Base-by-base conservation (phyloP, 2,329 filamentous ascomycete species). In the Chrysosporium keratinophilum region DNA sequence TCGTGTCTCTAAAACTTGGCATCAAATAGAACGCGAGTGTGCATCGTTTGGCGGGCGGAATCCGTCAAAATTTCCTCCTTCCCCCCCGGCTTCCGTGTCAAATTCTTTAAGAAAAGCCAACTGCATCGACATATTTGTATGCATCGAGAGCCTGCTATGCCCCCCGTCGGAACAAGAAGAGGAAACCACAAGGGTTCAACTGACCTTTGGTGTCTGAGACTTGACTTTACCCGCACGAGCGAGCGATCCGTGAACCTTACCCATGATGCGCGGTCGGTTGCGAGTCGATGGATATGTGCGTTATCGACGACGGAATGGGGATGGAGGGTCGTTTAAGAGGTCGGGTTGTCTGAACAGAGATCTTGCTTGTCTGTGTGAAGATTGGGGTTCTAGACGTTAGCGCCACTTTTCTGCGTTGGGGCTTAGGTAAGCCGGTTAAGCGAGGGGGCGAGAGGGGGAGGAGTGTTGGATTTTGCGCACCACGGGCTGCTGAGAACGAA, bases 141-240 rank as follows among this genome's bases (percentile, higher is more conserved):
- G 23, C 7, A 28, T 28, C 7, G 23, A 3, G 23, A 28, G 23
- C 23, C 23, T 28, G 23, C 23, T 7, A 28, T 39, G 2, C 15
- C 20, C 31, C 3, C 35, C 35, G 35, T 12, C 35, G n/a, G 11
- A 37, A 12, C 35, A 12, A 37, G n/a, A 12, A 12, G 3, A n/a
- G 11, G 11, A 12, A n/a, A 37, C 10, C 35, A 4, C 11, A 37
- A 48, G 23, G 20, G 19, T 37, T 28, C 34, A 45, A 57, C 56
- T 57, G 60, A 65, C 67, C 67, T 69, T 69, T 57, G 67, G 67
- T 62, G 67, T 69, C 59, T 91, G 87, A 78, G 87, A 91, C 86
- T 95, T 94, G 84, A 95, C 89, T 83, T 95, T 95, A 80, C 88
- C 88, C 78, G 87, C 88, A 88, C 88, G 87, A 75, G 87, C 87